phyloP scores from a whole-genome alignment of 2,329 filamentous ascomycete genomes.

The Penicillium fuscoglaucum region DNA sequence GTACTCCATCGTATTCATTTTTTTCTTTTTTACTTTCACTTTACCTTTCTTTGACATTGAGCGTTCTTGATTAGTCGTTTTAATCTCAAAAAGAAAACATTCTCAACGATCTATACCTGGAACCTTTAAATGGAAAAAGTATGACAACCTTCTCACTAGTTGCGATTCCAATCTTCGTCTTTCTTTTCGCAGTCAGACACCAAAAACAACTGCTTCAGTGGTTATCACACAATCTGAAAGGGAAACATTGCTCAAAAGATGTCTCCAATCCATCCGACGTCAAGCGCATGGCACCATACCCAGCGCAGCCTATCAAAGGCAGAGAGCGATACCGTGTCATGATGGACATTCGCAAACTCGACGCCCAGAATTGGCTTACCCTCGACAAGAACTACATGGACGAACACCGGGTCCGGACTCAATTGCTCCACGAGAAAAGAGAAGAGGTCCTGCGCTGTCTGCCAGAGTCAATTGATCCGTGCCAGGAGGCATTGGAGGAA shows the following conservation, averaged over 20 bases:
- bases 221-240: conserved; percentile 5
- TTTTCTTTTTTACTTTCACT: neutral
- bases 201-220: conserved; percentile 21
- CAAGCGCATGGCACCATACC: conserved; percentile 40
- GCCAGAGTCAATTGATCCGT: conserved; percentile 47
- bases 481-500: conserved; percentile 50
- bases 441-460: conserved; percentile 48
- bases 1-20: neutral
- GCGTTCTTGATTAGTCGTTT: conserved; percentile 7
- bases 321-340: conserved; percentile 45
- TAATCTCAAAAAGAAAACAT: neutral
- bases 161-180: conserved; percentile 31
- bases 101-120: neutral
- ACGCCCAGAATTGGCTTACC: conserved; percentile 50
- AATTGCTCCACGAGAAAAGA: conserved; percentile 42
- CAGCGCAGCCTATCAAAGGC: conserved; percentile 41
- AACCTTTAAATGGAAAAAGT: conserved; percentile 23
- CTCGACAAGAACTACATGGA: conserved; percentile 50
- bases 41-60: neutral
- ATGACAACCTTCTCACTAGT: conserved; percentile 37
- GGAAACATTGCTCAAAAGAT: conserved; percentile 1
- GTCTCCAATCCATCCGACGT: conserved; percentile 25
- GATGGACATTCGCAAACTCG: conserved; percentile 52
- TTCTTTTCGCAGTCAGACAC: conserved; percentile 32
- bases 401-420: conserved; percentile 45